Percentiles rank a stretch among this genome's conserved stretches.
Evolutionary conservation across 768 basidiomycete species (phyloP).

Genomic region (Cystobasidium onofrii): DNA sequence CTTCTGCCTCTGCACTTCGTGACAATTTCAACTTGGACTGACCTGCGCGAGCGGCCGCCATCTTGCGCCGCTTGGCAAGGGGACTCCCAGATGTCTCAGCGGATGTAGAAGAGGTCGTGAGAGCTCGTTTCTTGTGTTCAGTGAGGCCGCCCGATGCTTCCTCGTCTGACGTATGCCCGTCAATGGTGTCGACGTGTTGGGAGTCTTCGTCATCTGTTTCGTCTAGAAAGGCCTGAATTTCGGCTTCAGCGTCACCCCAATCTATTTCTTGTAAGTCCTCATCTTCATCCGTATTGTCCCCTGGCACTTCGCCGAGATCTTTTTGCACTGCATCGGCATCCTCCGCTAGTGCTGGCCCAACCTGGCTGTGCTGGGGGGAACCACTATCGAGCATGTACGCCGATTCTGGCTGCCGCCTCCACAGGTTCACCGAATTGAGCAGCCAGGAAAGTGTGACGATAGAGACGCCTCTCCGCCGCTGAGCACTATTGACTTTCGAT

Average conservation of each 20-base stretch:
- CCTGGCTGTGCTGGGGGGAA: conserved; percentile 13
- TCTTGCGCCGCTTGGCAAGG: conserved; percentile 69
- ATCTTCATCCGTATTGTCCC: conserved; percentile 43
- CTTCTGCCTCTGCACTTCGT: conserved; percentile 18
- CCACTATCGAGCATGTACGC: conserved; percentile 53
- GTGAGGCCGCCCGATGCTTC: conserved; percentile 24
- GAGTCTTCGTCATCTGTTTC: conserved; percentile 37
- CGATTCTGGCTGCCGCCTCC: conserved; percentile 70
- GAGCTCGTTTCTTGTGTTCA: not conserved
- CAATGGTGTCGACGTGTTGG: not conserved
- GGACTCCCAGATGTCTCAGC: conserved; percentile 45
- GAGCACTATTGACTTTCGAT: conserved; percentile 78
- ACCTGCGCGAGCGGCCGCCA: conserved; percentile 59
- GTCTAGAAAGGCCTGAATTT: conserved; percentile 72
- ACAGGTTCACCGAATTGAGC: conserved; percentile 76
- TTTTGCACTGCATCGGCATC: conserved; percentile 45
- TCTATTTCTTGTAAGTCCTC: conserved; percentile 52
- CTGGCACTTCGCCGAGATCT: too few relatives aligned
- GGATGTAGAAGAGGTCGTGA: not conserved
- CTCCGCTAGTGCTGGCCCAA: conserved; percentile 50
- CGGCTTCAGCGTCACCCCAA: conserved; percentile 75
- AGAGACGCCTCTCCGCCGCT: conserved; percentile 64
- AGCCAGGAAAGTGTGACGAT: conserved; percentile 89
- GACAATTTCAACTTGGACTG: conserved; percentile 48
- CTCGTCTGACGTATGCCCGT: not conserved